Evolutionary conservation across 805 yeast species (phyloP).

Genomic region (Citeromyces matritensis): DNA sequence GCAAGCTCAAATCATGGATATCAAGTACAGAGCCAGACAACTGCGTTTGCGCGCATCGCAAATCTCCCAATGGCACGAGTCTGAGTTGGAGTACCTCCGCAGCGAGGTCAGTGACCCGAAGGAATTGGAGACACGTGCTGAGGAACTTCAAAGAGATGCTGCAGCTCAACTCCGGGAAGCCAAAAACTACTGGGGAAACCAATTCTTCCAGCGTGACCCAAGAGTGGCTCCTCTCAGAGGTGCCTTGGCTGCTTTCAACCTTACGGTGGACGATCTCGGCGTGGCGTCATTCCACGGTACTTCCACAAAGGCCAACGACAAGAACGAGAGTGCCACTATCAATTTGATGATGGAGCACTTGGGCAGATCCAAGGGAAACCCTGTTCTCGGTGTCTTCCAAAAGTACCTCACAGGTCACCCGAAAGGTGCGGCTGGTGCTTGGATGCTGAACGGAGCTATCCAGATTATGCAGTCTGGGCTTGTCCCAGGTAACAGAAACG

Average conservation of each 20-base stretch:
- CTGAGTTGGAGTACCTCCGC: conserved; percentile 55
- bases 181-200: conserved; percentile 89
- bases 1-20: conserved; percentile 68
- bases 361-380: conserved; percentile 96
- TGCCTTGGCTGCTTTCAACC: conserved; percentile 85
- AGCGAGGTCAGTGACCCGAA: conserved; percentile 53
- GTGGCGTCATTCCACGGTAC: conserved; percentile 99
- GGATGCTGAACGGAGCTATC: conserved; percentile 98
- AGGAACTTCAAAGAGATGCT: conserved; percentile 78
- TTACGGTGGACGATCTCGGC: conserved; percentile 87
- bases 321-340: conserved; percentile 90
- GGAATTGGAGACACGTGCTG: conserved; percentile 48
- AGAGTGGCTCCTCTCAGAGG: conserved; percentile 96
- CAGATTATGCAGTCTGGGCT: conserved; percentile 86
- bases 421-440: conserved; percentile 99
- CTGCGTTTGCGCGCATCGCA: conserved; percentile 64
- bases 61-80: conserved; percentile 72
- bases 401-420: conserved; percentile 99
- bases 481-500: conserved; percentile 98
- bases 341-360: conserved; percentile 87
- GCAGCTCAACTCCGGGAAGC: conserved; percentile 76
- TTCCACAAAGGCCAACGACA: conserved; percentile 95
- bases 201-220: conserved; percentile 81
- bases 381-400: conserved; percentile 96
- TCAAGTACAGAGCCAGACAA: conserved; percentile 90